Conservation (phyloP, 192 early-diverging fungal genomes). For the Polychytrium aggregatum region DNA sequence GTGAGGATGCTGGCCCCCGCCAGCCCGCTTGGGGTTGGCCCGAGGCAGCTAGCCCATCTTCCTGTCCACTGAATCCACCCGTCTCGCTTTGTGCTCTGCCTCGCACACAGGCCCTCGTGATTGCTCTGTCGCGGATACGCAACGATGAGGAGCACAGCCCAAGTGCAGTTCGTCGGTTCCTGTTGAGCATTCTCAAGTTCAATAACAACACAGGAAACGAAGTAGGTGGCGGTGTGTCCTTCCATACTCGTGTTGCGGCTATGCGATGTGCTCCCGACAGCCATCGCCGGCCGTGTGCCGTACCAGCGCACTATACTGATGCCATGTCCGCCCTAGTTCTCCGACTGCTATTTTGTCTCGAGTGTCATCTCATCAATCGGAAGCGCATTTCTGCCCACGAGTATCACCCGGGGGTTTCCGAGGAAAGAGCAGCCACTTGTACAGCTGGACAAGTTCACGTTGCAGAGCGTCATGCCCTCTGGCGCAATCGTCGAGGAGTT, state of each 20-base stretch:
- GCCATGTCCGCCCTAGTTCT: slow-evolving; percentile 31
- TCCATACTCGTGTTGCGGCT: not conserved
- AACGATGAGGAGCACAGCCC: slow-evolving; percentile 53
- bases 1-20: slow-evolving; percentile 15
- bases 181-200: slow-evolving; percentile 70
- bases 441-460: slow-evolving; percentile 1
- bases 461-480: not conserved
- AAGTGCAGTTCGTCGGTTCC: slow-evolving; percentile 42
- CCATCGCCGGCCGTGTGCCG: not conserved
- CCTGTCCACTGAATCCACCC: not conserved
- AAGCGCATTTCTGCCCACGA: slow-evolving; percentile 37
- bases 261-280: not conserved
- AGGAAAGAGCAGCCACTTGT: slow-evolving; percentile 2
- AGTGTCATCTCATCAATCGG: slow-evolving; percentile 62
- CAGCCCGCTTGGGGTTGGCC: not conserved
- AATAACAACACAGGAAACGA: slow-evolving; percentile 90
- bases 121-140: slow-evolving; percentile 61
- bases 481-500: slow-evolving; percentile 20
- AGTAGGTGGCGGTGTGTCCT: slow-evolving; percentile 15
- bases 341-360: slow-evolving; percentile 70
- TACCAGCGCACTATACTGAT: not conserved
- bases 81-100: not conserved
- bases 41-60: too few relatives aligned
- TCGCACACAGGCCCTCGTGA: slow-evolving; percentile 11
- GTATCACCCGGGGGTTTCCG: not conserved